Conservation (phyloP, 768 basidiomycete species). For the Lepiota brunneoincarnata region DNA sequence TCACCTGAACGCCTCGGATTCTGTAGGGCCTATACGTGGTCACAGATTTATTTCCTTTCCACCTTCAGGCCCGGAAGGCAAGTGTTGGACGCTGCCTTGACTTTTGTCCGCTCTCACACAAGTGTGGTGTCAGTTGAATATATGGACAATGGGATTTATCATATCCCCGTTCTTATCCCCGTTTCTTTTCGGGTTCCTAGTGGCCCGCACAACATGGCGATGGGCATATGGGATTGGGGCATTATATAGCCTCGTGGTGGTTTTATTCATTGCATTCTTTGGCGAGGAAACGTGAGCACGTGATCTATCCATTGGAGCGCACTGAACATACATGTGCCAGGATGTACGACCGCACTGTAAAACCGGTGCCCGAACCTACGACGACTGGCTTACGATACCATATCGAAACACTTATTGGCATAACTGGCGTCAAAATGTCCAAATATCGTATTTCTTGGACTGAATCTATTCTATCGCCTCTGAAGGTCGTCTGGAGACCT, state of each 20-base stretch:
- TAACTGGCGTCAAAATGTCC: conserved; percentile 51
- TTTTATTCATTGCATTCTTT: conserved; percentile 55
- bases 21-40: conserved; percentile 56
- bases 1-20: too few relatives aligned
- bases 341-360: conserved; percentile 49
- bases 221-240: conserved; percentile 70
- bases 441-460: neutral
- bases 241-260: conserved; percentile 55
- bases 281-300: conserved; percentile 61
- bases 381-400: conserved; percentile 41
- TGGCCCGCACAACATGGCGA: conserved; percentile 56
- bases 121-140: conserved; percentile 35
- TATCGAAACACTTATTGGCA: conserved; percentile 49
- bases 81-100: conserved; percentile 7
- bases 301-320: conserved; percentile 31
- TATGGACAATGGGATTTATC: conserved; percentile 62
- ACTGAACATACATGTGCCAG: conserved; percentile 36
- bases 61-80: conserved; percentile 65
- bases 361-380: conserved; percentile 36
- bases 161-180: conserved; percentile 64
- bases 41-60: conserved; percentile 67
- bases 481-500: conserved; percentile 63
- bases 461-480: neutral
- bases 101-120: neutral
- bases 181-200: conserved; percentile 66